These are phyloP conservation scores for Hypoxylon rickii DNA, from an alignment of 495 filamentous ascomycete species.

Conservation along the genomic window DNA sequence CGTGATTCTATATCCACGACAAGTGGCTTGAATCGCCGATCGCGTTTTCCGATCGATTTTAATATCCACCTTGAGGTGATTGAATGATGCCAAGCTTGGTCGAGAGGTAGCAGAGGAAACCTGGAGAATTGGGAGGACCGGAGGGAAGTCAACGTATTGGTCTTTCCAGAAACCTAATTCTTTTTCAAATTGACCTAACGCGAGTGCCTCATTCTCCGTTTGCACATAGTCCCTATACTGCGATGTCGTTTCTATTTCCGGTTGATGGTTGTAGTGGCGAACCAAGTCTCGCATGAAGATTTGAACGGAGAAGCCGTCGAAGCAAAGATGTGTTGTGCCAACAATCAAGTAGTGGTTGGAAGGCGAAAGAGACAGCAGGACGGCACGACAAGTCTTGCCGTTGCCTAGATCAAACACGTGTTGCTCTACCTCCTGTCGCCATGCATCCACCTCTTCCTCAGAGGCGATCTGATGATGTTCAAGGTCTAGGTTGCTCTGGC, in stretches of 20 bases:
- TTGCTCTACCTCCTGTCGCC: not conserved
- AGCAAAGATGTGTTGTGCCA: not conserved
- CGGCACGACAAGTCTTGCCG: not conserved
- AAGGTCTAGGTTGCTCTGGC: not conserved
- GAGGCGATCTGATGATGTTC: not conserved
- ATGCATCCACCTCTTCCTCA: not conserved
- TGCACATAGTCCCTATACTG: not conserved
- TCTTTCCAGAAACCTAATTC: not conserved
- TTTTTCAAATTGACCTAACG: not conserved
- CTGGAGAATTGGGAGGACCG: not conserved
- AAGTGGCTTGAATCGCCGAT: slow-evolving; percentile 1
- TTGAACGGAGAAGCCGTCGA: not conserved
- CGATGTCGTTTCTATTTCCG: not conserved
- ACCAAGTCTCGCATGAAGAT: not conserved
- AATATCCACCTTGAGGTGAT: not conserved
- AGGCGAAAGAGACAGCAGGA: not conserved
- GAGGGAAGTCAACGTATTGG: not conserved
- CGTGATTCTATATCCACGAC: slow-evolving; percentile 5
- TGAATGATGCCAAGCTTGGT: not conserved
- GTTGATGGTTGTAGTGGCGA: not conserved
- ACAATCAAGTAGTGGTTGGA: not conserved
- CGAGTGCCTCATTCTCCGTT: not conserved
- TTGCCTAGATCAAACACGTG: not conserved
- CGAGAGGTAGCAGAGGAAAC: not conserved
- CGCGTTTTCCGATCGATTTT: not conserved